Conservation (phyloP, 2,329 filamentous ascomycete genomes). For the Periconia sp. region DNA sequence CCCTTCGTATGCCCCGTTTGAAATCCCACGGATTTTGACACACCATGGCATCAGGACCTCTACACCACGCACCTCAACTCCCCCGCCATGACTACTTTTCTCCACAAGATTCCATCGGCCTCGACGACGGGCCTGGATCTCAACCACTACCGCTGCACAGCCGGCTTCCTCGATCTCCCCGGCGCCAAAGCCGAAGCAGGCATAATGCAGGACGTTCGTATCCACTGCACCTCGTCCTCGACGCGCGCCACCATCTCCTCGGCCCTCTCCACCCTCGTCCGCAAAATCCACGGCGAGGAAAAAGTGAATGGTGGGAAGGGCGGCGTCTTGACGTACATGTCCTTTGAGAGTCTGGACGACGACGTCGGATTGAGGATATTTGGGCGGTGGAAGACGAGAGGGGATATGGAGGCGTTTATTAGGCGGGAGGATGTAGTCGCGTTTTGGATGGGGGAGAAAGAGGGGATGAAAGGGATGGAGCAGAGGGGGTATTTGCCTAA, state of each 20-base stretch:
- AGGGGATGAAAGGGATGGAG: slow-evolving; percentile 33
- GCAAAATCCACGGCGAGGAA: slow-evolving; percentile 14
- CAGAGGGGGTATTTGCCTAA: slow-evolving; percentile 39
- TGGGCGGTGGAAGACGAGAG: slow-evolving; percentile 31
- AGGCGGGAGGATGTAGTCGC: slow-evolving; percentile 25
- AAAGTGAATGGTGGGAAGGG: neutral
- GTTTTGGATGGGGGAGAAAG: slow-evolving; percentile 38
- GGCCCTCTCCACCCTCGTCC: slow-evolving; percentile 19
- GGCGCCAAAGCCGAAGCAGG: slow-evolving; percentile 23
- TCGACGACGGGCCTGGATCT: slow-evolving; percentile 45
- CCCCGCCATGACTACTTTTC: slow-evolving; percentile 37
- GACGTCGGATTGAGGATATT: slow-evolving; percentile 34
- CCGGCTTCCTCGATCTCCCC: slow-evolving; percentile 38
- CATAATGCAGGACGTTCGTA: slow-evolving; percentile 40
- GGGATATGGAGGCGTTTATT: slow-evolving; percentile 32
- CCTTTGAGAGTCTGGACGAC: slow-evolving; percentile 34
- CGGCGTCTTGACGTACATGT: slow-evolving; percentile 34
- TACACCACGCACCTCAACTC: slow-evolving; percentile 42
- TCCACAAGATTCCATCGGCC: slow-evolving; percentile 26
- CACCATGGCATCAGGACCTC: slow-evolving; percentile 39
- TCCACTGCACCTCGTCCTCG: slow-evolving; percentile 18
- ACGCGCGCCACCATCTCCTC: slow-evolving; percentile 9
- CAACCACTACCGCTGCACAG: slow-evolving; percentile 34
- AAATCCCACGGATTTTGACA: too few relatives aligned
- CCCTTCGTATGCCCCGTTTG: too few relatives aligned